Evolutionary conservation across 2,329 filamentous ascomycete genomes (phyloP).

Genomic region (Botrytis elliptica): DNA sequence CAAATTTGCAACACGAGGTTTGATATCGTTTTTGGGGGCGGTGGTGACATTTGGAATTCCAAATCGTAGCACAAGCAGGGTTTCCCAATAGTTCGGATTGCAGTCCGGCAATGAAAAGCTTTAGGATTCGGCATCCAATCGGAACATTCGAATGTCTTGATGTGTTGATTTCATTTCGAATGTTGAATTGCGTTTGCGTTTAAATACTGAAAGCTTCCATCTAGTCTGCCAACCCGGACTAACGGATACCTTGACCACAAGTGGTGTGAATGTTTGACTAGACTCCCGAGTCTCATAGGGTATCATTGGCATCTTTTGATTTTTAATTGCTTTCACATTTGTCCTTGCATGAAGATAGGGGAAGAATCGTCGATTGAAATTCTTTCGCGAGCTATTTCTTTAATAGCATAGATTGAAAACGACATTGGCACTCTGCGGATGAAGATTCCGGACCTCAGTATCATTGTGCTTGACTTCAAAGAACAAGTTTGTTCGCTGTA

Average conservation of each 20-base stretch:
- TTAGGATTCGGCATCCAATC: not conserved
- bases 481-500: not conserved
- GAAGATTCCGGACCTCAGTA: not conserved
- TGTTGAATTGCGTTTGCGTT: not conserved
- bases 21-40: not conserved
- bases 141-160: not conserved
- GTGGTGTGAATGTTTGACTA: not conserved
- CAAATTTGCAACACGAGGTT: slow-evolving; percentile 13
- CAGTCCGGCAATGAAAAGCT: not conserved
- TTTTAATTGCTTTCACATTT: not conserved
- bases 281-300: not conserved
- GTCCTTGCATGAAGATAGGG: not conserved
- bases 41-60: not conserved
- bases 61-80: slow-evolving; percentile 4
- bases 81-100: not conserved
- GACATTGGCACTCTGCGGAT: not conserved
- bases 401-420: not conserved
- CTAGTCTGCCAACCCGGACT: not conserved
- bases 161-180: not conserved
- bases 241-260: not conserved
- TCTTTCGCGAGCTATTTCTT: not conserved
- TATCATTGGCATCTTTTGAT: not conserved
- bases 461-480: not conserved
- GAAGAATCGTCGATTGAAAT: not conserved
- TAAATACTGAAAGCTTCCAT: not conserved